A percentile compares a stretch with the other conserved stretches of the same genome.
phyloP scores from a whole-genome alignment of 352 stramenopile species.

The Globisporangium rhizosaccharum region DNA sequence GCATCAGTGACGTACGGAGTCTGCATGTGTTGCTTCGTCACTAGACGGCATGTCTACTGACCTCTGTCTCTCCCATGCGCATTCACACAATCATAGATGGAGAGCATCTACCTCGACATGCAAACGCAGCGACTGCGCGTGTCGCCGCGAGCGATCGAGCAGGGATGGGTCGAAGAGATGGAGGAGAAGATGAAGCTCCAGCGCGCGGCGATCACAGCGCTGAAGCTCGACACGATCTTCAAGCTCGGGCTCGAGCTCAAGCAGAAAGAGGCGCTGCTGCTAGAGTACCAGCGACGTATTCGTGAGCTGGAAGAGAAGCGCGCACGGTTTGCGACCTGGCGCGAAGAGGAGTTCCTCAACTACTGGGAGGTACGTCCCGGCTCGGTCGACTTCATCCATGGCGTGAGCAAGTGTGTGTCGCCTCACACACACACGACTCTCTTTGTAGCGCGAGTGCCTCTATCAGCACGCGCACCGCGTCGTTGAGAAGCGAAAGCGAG shows the following conservation, averaged over 20 bases:
- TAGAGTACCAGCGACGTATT: constrained; percentile 30
- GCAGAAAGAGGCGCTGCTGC: constrained; percentile 38
- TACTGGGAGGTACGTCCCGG: constrained; percentile 59
- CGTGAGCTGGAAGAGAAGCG: constrained; percentile 37
- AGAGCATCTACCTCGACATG: constrained; percentile 81
- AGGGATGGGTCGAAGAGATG: constrained; percentile 83
- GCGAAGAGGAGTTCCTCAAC: constrained; percentile 74
- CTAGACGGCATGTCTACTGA: not conserved
- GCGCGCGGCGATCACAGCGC: constrained; percentile 44
- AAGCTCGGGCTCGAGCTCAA: constrained; percentile 50
- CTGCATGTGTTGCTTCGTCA: not conserved
- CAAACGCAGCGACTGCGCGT: constrained; percentile 64
- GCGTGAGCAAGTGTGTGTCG: not conserved
- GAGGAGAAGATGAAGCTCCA: constrained; percentile 65
- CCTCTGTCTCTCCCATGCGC: not conserved
- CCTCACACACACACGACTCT: not conserved
- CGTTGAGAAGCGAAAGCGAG: constrained; percentile 21
- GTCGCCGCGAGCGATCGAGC: constrained; percentile 69
- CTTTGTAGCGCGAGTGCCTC: constrained; percentile 50
- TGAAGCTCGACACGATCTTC: constrained; percentile 62
- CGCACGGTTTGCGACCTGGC: constrained; percentile 55
- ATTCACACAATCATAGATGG: constrained; percentile 30
- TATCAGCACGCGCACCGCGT: constrained; percentile 36
- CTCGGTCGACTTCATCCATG: not conserved
- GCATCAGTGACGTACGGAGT: constrained; percentile 52